Evolutionary conservation across 2,329 filamentous ascomycete species (phyloP).

Genomic region (Cladosporium sp.): DNA sequence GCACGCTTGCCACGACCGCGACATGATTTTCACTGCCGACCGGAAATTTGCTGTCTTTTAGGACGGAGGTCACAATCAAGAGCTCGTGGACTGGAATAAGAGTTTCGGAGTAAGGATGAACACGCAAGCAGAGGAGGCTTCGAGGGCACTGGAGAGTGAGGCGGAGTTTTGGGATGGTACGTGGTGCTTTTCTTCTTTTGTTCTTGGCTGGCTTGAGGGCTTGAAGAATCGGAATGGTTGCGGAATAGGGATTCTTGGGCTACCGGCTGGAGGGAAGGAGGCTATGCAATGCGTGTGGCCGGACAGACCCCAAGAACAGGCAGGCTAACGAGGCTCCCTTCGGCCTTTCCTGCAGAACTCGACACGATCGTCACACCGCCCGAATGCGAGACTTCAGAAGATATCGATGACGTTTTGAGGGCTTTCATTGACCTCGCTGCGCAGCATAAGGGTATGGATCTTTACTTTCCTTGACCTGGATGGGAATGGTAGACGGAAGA

Average conservation of each 20-base stretch:
- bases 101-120: constrained; percentile 20
- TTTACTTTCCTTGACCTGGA: neutral
- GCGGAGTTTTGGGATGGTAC: constrained; percentile 87
- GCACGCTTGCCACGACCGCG: too few species aligned
- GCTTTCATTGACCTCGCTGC: constrained; percentile 77
- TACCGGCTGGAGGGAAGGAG: too few species aligned
- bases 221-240: too few species aligned
- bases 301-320: too few species aligned
- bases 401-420: constrained; percentile 81
- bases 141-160: constrained; percentile 66
- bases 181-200: constrained; percentile 23
- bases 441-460: constrained; percentile 57
- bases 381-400: constrained; percentile 56
- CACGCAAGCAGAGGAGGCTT: constrained; percentile 63
- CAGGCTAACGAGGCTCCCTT: too few species aligned
- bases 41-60: too few species aligned
- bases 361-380: constrained; percentile 59
- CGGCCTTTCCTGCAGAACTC: constrained; percentile 54
- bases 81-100: too few species aligned
- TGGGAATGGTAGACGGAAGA: neutral
- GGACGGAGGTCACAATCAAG: too few species aligned
- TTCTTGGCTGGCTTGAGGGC: too few species aligned
- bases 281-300: too few species aligned
- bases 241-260: too few species aligned
- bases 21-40: too few species aligned